These are phyloP conservation scores for Pythium aristosporum DNA, from an alignment of 352 stramenopile genomes.

Conservation along the genomic window DNA sequence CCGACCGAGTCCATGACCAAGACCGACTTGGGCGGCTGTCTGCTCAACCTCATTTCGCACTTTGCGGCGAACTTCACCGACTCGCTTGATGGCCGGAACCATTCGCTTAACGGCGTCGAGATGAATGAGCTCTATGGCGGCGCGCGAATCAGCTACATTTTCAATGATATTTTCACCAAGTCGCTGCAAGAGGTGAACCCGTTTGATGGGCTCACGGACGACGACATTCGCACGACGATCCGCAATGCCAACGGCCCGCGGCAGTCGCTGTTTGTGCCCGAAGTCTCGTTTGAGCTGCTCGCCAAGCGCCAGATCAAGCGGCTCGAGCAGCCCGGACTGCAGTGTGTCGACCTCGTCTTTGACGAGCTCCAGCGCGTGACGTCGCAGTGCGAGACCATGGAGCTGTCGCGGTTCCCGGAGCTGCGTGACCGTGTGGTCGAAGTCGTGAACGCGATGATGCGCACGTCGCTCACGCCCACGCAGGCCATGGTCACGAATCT, in stretches of 20 bases:
- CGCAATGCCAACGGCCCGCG: conserved; percentile 97
- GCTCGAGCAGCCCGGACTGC: conserved; percentile 93
- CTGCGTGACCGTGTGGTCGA: conserved; percentile 96
- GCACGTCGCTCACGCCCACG: conserved; percentile 73
- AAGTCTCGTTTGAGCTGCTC: conserved; percentile 98
- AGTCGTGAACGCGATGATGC: conserved; percentile 90
- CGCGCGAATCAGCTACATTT: conserved; percentile 98
- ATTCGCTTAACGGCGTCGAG: conserved; percentile 71
- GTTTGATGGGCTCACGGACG: conserved; percentile 96
- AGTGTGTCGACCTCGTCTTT: conserved; percentile 99
- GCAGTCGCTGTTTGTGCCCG: conserved; percentile 97
- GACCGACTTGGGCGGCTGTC: conserved; percentile 90
- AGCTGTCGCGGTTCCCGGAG: conserved; percentile 94
- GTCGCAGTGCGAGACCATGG: conserved; percentile 93
- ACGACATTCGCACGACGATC: conserved; percentile 99
- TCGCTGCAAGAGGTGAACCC: conserved; percentile 91
- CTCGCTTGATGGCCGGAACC: conserved; percentile 85
- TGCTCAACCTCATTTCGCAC: conserved; percentile 95
- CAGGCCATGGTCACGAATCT: conserved; percentile 97
- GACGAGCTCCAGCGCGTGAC: conserved; percentile 97
- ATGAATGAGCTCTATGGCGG: conserved; percentile 95
- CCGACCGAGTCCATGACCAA: conserved; percentile 86
- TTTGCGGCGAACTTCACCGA: conserved; percentile 90
- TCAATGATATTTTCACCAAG: conserved; percentile 96
- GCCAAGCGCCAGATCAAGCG: conserved; percentile 96